Evolutionary conservation across 495 filamentous ascomycete genomes (phyloP).

Genomic region (Daldinia concentrica): DNA sequence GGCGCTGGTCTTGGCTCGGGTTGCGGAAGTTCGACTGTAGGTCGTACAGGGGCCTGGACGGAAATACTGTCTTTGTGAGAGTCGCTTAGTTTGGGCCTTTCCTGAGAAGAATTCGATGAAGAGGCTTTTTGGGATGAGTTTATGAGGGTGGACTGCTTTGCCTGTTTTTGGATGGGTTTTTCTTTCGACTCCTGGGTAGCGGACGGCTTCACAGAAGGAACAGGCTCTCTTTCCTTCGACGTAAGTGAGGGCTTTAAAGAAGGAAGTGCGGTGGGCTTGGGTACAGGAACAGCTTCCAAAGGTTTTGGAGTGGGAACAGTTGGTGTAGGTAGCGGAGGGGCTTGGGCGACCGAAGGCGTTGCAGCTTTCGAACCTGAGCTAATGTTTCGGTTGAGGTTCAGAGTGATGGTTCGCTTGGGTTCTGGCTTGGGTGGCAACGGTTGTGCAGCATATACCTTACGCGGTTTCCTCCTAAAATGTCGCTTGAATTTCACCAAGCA

Average conservation of each 20-base stretch:
- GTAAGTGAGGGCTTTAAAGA: constrained; percentile 12
- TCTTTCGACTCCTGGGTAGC: constrained; percentile 25
- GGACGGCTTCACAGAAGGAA: constrained; percentile 13
- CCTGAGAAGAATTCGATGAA: constrained; percentile 16
- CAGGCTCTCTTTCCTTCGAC: constrained; percentile 15
- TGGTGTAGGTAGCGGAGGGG: constrained; percentile 21
- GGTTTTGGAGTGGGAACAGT: constrained; percentile 24
- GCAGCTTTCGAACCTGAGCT: constrained; percentile 36
- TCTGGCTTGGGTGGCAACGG: constrained; percentile 41
- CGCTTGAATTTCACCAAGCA: constrained; percentile 48
- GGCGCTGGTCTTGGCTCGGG: constrained; percentile 24
- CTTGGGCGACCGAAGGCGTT: constrained; percentile 22
- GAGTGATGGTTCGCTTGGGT: constrained; percentile 45
- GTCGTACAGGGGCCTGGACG: constrained; percentile 39
- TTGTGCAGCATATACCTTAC: constrained; percentile 29
- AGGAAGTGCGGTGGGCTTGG: constrained; percentile 23
- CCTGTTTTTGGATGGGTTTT: constrained; percentile 11
- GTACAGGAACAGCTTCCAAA: constrained; percentile 3
- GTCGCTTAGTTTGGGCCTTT: constrained; percentile 32
- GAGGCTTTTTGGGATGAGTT: constrained; percentile 12
- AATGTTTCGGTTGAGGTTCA: constrained; percentile 39
- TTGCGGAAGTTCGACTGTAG: constrained; percentile 39
- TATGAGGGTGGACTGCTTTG: constrained; percentile 8
- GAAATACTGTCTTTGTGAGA: constrained; percentile 41
- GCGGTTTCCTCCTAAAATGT: constrained; percentile 47